Evolutionary conservation across 1,284 basidiomycete genomes (phyloP).

Genomic region (Exsudoporus floridanus): DNA sequence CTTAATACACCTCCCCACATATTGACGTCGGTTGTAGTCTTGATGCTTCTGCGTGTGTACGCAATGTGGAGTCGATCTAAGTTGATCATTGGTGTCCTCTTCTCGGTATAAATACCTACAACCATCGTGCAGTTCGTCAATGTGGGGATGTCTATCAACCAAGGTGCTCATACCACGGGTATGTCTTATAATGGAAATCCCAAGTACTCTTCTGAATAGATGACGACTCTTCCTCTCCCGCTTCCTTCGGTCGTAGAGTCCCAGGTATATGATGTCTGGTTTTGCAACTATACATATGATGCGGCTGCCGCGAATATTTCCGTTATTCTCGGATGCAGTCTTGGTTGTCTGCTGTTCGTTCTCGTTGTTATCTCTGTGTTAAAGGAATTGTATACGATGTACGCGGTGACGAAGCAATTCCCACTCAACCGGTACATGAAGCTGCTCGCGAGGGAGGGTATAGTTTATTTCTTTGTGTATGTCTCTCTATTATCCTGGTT

Average conservation of each 20-base stretch:
- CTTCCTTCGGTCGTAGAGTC: background rate
- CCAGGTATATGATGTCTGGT: background rate
- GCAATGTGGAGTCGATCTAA: slow-evolving; percentile 1
- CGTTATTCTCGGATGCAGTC: background rate
- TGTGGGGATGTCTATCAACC: background rate
- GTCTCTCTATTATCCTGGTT: background rate
- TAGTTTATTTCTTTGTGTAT: slow-evolving; percentile 9
- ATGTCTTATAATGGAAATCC: background rate
- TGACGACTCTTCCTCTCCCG: background rate
- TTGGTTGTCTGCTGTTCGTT: background rate
- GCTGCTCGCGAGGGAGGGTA: slow-evolving; percentile 4
- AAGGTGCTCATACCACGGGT: background rate
- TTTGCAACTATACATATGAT: background rate
- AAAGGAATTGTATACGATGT: background rate
- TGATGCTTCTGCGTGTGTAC: slow-evolving; percentile 1
- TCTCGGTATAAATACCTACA: background rate
- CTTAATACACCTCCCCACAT: background rate
- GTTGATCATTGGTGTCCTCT: background rate
- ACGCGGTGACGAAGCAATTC: background rate
- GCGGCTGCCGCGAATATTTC: background rate
- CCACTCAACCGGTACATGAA: slow-evolving; percentile 8
- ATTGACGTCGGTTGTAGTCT: background rate
- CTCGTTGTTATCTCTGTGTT: background rate
- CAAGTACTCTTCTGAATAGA: background rate
- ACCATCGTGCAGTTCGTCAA: background rate